These are phyloP conservation scores for Pleoardoris graminearum DNA, from an alignment of 2,329 filamentous ascomycete genomes.

Conservation along the genomic window DNA sequence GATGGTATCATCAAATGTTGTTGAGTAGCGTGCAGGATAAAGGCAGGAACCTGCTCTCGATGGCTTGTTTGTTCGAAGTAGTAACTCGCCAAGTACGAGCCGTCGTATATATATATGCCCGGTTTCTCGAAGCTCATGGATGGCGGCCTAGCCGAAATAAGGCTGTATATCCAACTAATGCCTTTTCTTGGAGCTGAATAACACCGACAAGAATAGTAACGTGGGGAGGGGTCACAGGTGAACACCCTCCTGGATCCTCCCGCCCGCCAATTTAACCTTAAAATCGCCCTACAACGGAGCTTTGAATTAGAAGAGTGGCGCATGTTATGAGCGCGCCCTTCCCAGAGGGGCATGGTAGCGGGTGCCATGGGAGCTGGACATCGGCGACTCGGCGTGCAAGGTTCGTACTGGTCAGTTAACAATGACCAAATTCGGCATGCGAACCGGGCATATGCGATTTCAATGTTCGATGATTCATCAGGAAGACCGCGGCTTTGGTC, in stretches of 20 bases:
- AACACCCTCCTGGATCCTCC: conserved; percentile 1
- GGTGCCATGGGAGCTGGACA: conserved; percentile 4
- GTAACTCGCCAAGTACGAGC: neutral
- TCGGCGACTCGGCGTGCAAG: conserved; percentile 5
- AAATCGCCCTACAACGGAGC: neutral
- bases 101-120: conserved; percentile 5
- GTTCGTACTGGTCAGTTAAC: conserved; percentile 4
- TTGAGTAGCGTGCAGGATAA: conserved; percentile 6
- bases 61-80: neutral
- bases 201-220: conserved; percentile 4
- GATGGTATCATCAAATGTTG: conserved; percentile 10
- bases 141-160: neutral
- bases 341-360: conserved; percentile 1
- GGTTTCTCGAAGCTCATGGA: neutral
- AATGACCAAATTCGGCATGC: conserved; percentile 5
- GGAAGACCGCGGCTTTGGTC: neutral
- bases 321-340: neutral
- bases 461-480: conserved; percentile 2
- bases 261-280: conserved; percentile 6
- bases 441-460: neutral
- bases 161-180: neutral
- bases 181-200: conserved; percentile 9
- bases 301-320: neutral
- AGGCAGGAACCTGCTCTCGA: neutral
- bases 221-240: neutral